Conservation (phyloP, 192 early-diverging fungal genomes). For the Geranomyces variabilis region DNA sequence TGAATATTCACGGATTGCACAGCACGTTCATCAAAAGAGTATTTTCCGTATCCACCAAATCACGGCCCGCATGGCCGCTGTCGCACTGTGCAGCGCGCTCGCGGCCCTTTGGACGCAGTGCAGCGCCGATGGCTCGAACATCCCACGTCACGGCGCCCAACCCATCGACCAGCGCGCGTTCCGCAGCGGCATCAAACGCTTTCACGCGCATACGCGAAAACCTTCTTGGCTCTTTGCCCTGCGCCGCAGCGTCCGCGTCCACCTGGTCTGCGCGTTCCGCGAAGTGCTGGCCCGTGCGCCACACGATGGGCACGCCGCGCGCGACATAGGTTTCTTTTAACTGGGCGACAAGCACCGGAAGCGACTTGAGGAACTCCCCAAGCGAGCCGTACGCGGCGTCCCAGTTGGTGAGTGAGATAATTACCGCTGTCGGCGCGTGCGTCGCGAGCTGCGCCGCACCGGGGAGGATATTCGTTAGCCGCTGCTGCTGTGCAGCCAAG, state of each 20-base stretch:
- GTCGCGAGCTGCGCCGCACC: background rate
- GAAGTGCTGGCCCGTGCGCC: constrained; percentile 10
- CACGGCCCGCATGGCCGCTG: constrained; percentile 15
- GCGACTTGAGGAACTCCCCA: background rate
- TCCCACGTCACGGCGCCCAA: constrained; percentile 8
- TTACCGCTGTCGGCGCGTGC: background rate
- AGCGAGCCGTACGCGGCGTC: constrained; percentile 7
- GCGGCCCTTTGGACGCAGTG: background rate
- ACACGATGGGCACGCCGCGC: constrained; percentile 7
- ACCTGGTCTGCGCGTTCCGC: constrained; percentile 2
- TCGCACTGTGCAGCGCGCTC: constrained; percentile 1
- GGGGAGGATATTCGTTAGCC: no score
- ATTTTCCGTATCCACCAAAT: constrained; percentile 18
- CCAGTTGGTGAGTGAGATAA: constrained; percentile 14
- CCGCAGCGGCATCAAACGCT: constrained; percentile 4
- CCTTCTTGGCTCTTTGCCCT: background rate
- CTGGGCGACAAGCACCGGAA: background rate
- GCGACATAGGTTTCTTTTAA: background rate
- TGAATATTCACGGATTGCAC: background rate
- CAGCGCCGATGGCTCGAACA: constrained; percentile 1
- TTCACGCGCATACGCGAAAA: constrained; percentile 10
- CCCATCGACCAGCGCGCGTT: constrained; percentile 6
- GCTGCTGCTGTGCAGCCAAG: background rate
- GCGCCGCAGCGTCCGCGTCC: background rate
- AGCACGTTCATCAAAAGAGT: constrained; percentile 14